Evolutionary conservation across 768 basidiomycete species (phyloP).

Genomic region (Brasilioporus rufonigricans): DNA sequence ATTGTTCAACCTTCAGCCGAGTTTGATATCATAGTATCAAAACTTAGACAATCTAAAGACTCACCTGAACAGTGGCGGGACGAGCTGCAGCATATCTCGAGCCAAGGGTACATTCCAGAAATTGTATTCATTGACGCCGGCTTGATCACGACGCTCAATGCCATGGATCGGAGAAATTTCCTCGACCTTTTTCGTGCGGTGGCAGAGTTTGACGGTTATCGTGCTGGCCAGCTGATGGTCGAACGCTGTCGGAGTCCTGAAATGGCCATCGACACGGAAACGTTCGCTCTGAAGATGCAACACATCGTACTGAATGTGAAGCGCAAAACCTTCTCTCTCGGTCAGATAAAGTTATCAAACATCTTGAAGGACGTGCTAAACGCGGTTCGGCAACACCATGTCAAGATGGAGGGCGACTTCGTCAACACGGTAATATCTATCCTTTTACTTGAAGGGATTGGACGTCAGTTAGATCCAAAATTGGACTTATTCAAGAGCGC

Average conservation of each 20-base stretch:
- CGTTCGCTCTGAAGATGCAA: constrained; percentile 97
- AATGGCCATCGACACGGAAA: constrained; percentile 87
- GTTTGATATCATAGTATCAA: constrained; percentile 63
- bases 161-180: constrained; percentile 85
- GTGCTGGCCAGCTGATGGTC: constrained; percentile 92
- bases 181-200: constrained; percentile 95
- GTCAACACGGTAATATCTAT: constrained; percentile 97
- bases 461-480: constrained; percentile 86
- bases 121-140: constrained; percentile 97
- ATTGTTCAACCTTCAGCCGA: constrained; percentile 35
- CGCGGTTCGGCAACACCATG: constrained; percentile 87
- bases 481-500: constrained; percentile 96
- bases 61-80: constrained; percentile 66
- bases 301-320: constrained; percentile 92
- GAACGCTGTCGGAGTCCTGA: constrained; percentile 91
- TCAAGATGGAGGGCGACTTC: constrained; percentile 98
- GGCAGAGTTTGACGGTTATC: constrained; percentile 96
- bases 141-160: constrained; percentile 84
- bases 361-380: constrained; percentile 85
- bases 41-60: constrained; percentile 59
- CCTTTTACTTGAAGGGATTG: constrained; percentile 92
- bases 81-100: constrained; percentile 59
- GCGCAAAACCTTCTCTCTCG: constrained; percentile 94
- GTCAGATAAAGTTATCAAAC: constrained; percentile 95
- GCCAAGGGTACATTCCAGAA: constrained; percentile 85